These are phyloP conservation scores for Dichotomopilus funicola DNA, from an alignment of 2,329 filamentous ascomycete genomes.

Conservation along the genomic window DNA sequence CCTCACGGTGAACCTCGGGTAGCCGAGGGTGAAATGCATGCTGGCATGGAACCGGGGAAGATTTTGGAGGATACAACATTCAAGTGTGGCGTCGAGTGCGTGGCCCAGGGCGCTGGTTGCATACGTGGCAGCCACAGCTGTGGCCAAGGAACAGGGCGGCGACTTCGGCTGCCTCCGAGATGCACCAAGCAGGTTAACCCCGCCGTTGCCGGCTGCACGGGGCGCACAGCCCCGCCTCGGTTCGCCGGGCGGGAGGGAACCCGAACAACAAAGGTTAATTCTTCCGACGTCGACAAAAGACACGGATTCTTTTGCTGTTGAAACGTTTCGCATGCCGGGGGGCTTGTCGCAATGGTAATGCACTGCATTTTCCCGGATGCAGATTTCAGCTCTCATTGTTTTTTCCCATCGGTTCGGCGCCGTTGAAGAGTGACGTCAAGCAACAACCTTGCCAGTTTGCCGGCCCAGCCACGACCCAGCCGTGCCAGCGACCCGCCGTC, in stretches of 20 bases:
- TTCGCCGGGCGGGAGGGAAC: no score
- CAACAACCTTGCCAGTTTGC: constrained; percentile 2
- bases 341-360: not conserved
- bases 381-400: constrained; percentile 12
- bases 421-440: not conserved
- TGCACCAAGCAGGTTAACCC: not conserved
- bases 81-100: constrained; percentile 3
- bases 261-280: not conserved
- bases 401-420: not conserved
- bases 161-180: constrained; percentile 12
- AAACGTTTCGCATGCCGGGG: not conserved
- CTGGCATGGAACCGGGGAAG: no score
- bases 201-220: not conserved
- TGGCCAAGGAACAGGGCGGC: not conserved
- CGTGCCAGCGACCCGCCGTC: constrained; percentile 6
- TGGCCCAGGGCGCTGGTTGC: not conserved
- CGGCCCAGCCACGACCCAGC: constrained; percentile 1
- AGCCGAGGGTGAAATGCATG: no score
- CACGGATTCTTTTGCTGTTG: not conserved
- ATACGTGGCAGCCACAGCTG: constrained; percentile 9
- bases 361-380: not conserved
- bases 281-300: not conserved
- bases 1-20: no score
- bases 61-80: not conserved
- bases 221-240: not conserved